These are phyloP conservation scores for Phytophthora aleatoria DNA, from an alignment of 352 stramenopile species.

Conservation along the genomic window DNA sequence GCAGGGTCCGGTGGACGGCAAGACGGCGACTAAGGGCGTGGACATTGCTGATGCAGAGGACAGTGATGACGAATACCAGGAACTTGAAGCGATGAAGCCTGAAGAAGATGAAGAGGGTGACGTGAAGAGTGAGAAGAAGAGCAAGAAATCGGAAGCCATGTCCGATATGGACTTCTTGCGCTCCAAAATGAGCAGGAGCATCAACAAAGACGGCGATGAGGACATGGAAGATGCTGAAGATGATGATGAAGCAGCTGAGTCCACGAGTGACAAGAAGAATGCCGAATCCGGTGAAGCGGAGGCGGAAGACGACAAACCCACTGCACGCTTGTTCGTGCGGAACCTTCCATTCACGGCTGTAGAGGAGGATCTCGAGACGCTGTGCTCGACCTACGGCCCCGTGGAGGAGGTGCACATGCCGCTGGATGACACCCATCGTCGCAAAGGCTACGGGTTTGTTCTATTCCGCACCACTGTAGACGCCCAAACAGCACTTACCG, in stretches of 20 bases:
- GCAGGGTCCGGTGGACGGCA: slow-evolving; percentile 43
- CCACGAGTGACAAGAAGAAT: slow-evolving; percentile 8
- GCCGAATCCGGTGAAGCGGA: slow-evolving; percentile 14
- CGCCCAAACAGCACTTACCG: slow-evolving; percentile 86
- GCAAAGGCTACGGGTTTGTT: slow-evolving; percentile 98
- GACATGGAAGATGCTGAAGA: slow-evolving; percentile 48
- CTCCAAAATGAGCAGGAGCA: slow-evolving; percentile 93
- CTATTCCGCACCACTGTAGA: slow-evolving; percentile 93
- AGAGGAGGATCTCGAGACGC: slow-evolving; percentile 95
- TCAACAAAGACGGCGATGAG: slow-evolving; percentile 72
- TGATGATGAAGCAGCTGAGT: slow-evolving; percentile 27
- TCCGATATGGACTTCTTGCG: slow-evolving; percentile 95
- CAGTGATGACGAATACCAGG: slow-evolving; percentile 44
- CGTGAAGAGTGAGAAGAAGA: slow-evolving; percentile 29
- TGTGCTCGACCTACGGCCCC: slow-evolving; percentile 89
- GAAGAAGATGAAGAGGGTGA: slow-evolving; percentile 41
- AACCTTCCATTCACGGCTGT: slow-evolving; percentile 97
- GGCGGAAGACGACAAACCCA: slow-evolving; percentile 46
- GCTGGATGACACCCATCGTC: slow-evolving; percentile 94
- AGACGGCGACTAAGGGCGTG: slow-evolving; percentile 27
- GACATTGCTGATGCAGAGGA: slow-evolving; percentile 40
- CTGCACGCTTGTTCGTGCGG: slow-evolving; percentile 95
- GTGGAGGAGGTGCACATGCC: slow-evolving; percentile 96
- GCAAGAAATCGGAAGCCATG: slow-evolving; percentile 40
- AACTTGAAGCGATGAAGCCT: slow-evolving; percentile 34